Conservation (phyloP, 331 rosid genomes). For the Pyrus hybrid region DNA sequence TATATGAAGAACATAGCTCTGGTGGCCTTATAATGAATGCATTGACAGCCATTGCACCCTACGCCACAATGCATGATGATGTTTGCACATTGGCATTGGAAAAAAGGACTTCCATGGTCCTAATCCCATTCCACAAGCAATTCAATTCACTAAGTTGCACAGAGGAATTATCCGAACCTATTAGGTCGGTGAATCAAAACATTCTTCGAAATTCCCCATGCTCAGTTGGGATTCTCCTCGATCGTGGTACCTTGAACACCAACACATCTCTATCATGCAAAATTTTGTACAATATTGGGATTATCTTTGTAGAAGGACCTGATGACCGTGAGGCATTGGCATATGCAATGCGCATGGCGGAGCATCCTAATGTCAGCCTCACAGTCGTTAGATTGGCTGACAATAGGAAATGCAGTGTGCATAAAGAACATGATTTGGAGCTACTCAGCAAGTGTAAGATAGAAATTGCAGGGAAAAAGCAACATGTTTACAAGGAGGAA, state of each 20-base stretch:
- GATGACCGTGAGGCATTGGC: slow-evolving; percentile 64
- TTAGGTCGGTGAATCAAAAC: slow-evolving; percentile 40
- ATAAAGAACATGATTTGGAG: slow-evolving; percentile 8
- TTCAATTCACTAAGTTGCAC: not conserved
- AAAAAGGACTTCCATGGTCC: slow-evolving; percentile 30
- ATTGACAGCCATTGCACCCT: slow-evolving; percentile 48
- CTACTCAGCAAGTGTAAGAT: slow-evolving; percentile 25
- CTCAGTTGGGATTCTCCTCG: slow-evolving; percentile 46
- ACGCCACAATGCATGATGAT: slow-evolving; percentile 55
- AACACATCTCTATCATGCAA: not conserved
- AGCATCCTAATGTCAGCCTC: slow-evolving; percentile 24
- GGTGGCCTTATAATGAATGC: slow-evolving; percentile 22
- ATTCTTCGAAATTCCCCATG: slow-evolving; percentile 45
- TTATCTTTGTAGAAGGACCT: slow-evolving; percentile 39
- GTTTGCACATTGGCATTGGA: slow-evolving; percentile 39
- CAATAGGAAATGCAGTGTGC: not conserved
- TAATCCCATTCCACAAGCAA: slow-evolving; percentile 43
- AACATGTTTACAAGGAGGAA: slow-evolving; percentile 28
- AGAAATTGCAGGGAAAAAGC: not conserved
- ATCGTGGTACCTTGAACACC: slow-evolving; percentile 14
- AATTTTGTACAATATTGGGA: slow-evolving; percentile 18
- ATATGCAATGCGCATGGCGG: slow-evolving; percentile 46
- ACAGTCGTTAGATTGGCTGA: slow-evolving; percentile 22
- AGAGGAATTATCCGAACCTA: not conserved
- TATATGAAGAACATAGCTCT: slow-evolving; percentile 17